Conservation (phyloP, 495 filamentous ascomycete species). For the Aspergillus olivimuriae region DNA sequence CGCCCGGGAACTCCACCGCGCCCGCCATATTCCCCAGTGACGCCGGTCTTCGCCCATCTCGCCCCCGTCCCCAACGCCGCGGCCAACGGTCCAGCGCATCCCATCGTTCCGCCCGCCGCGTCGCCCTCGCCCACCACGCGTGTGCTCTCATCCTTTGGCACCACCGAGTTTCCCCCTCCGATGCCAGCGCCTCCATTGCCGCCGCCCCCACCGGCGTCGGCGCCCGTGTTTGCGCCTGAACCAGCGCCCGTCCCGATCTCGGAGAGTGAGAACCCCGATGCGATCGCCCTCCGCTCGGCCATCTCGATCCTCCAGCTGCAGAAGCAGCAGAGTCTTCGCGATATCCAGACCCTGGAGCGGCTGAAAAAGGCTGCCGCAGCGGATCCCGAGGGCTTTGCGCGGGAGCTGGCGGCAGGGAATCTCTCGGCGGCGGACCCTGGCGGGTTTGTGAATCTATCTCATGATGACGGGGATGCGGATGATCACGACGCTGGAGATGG, state of each 20-base stretch:
- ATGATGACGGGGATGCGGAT: constrained; percentile 37
- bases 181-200: constrained; percentile 8
- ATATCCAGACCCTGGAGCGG: constrained; percentile 57
- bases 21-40: constrained; percentile 44
- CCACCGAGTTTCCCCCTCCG: neutral
- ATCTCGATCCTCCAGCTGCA: constrained; percentile 81
- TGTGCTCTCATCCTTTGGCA: constrained; percentile 1
- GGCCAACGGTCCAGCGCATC: constrained; percentile 18
- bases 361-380: constrained; percentile 58
- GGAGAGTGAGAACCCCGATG: constrained; percentile 75
- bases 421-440: constrained; percentile 36
- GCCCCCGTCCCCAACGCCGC: constrained; percentile 19
- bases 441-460: constrained; percentile 33
- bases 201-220: constrained; percentile 11
- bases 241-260: constrained; percentile 62
- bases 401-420: constrained; percentile 52
- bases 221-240: constrained; percentile 29
- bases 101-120: constrained; percentile 29
- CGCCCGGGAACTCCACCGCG: constrained; percentile 38
- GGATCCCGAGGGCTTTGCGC: constrained; percentile 62
- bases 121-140: constrained; percentile 21
- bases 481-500: no score
- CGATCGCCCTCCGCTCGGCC: constrained; percentile 70
- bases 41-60: constrained; percentile 38
- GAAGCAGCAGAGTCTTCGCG: constrained; percentile 63